phyloP scores from a whole-genome alignment of 108 stramenopile species.

The Poteriospumella lacustris region DNA sequence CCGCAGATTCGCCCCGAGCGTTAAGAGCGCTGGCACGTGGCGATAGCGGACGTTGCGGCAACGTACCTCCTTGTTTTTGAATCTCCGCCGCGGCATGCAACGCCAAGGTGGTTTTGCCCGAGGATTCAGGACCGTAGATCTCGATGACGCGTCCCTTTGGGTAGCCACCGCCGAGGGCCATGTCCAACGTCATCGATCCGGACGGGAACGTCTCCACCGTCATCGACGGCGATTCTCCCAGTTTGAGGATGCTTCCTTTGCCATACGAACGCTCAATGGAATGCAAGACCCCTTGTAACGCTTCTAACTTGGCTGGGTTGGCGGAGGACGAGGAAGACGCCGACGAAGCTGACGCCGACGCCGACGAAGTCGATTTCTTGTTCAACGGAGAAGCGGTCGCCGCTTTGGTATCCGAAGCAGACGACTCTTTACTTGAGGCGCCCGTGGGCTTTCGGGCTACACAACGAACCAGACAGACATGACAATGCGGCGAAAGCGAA shows the following conservation, averaged over 20 bases:
- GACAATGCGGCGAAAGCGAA: too few species aligned
- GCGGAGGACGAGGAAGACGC: too few species aligned
- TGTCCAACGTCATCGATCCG: conserved; percentile 76
- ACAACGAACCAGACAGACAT: too few species aligned
- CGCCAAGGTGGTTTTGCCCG: conserved; percentile 91
- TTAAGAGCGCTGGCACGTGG: too few species aligned
- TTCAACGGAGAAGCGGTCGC: too few species aligned
- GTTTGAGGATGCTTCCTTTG: conserved; percentile 73
- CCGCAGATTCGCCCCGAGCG: too few species aligned
- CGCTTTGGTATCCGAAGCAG: too few species aligned
- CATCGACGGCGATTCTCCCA: conserved; percentile 66
- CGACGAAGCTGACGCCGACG: too few species aligned
- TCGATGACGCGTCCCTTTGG: conserved; percentile 57
- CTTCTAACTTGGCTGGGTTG: conserved; percentile 62
- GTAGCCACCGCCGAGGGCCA: conserved; percentile 47
- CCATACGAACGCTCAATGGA: conserved; percentile 85
- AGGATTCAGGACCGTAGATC: conserved; percentile 91
- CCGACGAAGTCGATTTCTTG: too few species aligned
- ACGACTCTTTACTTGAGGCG: too few species aligned
- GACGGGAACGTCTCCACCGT: conserved; percentile 73
- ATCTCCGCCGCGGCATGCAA: conserved; percentile 84
- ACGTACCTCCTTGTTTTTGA: conserved; percentile 74
- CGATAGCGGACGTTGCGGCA: too few species aligned
- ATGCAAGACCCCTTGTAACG: conserved; percentile 76
- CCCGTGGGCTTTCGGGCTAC: too few species aligned